Evolutionary conservation across 257 asterid genomes (phyloP), one percentile per base, ranked within the genome.

Genomic region (Solanum lycopersicoides): DNA sequence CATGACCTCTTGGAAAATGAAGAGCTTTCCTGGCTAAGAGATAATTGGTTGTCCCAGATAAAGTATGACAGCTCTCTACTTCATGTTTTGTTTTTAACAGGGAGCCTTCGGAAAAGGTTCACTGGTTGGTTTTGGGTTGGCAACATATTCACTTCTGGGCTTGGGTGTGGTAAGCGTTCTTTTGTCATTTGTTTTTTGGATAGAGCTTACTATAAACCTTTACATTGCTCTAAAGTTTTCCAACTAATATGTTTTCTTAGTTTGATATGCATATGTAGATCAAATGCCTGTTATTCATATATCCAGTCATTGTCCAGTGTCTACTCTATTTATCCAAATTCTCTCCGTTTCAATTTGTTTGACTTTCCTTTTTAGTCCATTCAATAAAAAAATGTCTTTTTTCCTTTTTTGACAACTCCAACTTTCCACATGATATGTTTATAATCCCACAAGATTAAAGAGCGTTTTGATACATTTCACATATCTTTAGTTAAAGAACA

Each of bases 51-150:
- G 44, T 80, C 69, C 12, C 42, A 6, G 85, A 47, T 50, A 47
- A 80, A 47, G 68, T 80, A 18, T 45, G 68, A 80, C 44, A n/a
- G 53, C 18, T 80, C 18, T 28, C 28, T 4, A 28, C 28, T 10
- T 80, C 45, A 80, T 80, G 15, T 47, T 47, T 47, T 80, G 12
- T 30, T 68, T 87, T 77, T 86, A 82, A 85, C 92, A 93, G 98
- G 97, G 98, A 42, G 95, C 95, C 82, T 95, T 94, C 66, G 98
- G 98, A 23, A 95, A 93, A 92, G 91, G 84, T 69, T 92, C 98
- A 2, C 85, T 95, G 76, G 25, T 91, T 88, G 94, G 93, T 87
- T 93, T 93, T 90, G 97, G 98, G 83, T 88, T 95, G 90, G 93
- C 94, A 82, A 95, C 95, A 12, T 95, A 95, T 88, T 83, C 93